phyloP scores from a whole-genome alignment of 352 stramenopile genomes.

The Phytophthora citricola region DNA sequence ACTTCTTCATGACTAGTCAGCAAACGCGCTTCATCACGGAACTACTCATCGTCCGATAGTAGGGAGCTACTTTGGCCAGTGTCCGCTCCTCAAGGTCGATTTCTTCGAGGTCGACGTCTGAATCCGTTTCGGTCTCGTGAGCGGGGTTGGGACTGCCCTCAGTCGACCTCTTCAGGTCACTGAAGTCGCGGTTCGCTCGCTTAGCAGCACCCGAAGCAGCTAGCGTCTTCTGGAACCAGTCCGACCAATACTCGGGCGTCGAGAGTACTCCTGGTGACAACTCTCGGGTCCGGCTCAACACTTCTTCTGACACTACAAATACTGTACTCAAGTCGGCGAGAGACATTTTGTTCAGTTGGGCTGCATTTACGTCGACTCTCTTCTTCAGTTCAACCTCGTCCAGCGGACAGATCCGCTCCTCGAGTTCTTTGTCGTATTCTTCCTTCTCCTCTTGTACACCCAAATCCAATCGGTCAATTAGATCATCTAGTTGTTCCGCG shows the following conservation, averaged over 20 bases:
- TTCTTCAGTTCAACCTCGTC: neutral
- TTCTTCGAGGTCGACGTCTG: no score
- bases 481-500: no score
- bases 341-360: neutral
- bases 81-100: no score
- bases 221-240: neutral
- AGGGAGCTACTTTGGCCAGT: no score
- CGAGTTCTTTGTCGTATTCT: neutral
- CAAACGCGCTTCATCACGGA: no score
- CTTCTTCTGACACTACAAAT: neutral
- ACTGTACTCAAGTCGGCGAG: neutral
- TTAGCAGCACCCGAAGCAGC: neutral
- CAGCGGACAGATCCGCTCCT: neutral
- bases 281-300: neutral
- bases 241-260: conserved; percentile 1
- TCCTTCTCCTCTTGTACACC: neutral
- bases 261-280: neutral
- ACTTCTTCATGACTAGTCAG: no score
- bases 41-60: no score
- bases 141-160: no score
- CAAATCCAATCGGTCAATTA: no score
- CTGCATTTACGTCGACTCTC: neutral
- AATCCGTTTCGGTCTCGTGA: no score
- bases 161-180: no score
- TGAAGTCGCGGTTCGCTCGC: no score